Evolutionary conservation across 805 yeast species (phyloP), one percentile per base, ranked within the genome.

Genomic region (Jamesozyma hellenica): DNA sequence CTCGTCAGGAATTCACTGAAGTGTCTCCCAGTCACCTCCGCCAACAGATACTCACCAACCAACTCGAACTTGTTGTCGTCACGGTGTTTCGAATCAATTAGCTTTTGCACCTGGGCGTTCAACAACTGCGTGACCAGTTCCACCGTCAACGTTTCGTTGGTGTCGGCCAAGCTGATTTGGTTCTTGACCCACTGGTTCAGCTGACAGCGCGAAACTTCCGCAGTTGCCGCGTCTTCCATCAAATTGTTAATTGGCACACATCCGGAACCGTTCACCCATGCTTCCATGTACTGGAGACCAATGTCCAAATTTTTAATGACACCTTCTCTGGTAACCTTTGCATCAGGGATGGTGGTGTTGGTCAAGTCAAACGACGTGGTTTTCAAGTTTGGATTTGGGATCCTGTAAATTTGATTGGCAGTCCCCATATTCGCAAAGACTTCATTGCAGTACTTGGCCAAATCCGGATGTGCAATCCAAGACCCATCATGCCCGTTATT

Each of bases 201-300:
- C 64, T 82, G 90, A 45, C 86, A 72, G 66, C 92, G 74, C 28
- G 88, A 79, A 30, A 82, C 94, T 63, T 82, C 94, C 31, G 92
- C 90, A 37, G 94, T 82, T 27, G 92, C 92, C 23, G 94, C 94
- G 61, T 82, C 94, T 64, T 82, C 94, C 94, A 82, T 82, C 61
- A 82, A 68, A 60, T 77, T 75, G 67, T 82, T 82, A 60, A 82
- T 82, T 49, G 94, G 90, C 44, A 81, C 88, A 70, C 92, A 82
- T 13, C 94, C 94, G 39, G 77, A 65, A 43, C 86, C 86, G 59
- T 87, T 72, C 52, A 82, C 71, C 94, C 94, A 82, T 25, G 88
- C 84, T 65, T 82, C 92, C 71, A 82, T 82, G 60, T 82, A 82
- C 47, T 79, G 75, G 49, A 82, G 66, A 32, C 92, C 92, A 61